Conservation (phyloP, 2,329 filamentous ascomycete genomes). For the Uncinocarpus reesii region DNA sequence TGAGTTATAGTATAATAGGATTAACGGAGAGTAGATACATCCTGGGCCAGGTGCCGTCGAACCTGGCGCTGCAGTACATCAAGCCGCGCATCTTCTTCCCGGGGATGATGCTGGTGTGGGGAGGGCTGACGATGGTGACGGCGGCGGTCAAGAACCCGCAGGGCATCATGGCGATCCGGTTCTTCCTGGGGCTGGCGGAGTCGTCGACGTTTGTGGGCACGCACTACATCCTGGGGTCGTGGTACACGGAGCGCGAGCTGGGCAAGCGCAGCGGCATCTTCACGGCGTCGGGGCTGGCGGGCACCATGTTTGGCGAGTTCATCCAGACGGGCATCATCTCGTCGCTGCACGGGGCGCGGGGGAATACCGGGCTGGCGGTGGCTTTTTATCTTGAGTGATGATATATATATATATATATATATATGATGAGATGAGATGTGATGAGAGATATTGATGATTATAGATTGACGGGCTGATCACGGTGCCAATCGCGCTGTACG, state of each 20-base stretch:
- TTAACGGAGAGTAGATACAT: conserved; percentile 26
- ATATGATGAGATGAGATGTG: too few relatives aligned
- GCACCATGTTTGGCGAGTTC: conserved; percentile 31
- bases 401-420: too few relatives aligned
- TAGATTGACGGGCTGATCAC: conserved; percentile 34
- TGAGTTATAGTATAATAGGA: neutral
- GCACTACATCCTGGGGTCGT: conserved; percentile 34
- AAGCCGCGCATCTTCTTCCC: conserved; percentile 24
- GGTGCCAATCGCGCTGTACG: conserved; percentile 36
- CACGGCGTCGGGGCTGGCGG: conserved; percentile 27
- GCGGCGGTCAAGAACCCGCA: conserved; percentile 23
- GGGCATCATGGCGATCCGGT: conserved; percentile 30
- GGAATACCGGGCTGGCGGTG: conserved; percentile 29
- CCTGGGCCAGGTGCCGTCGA: conserved; percentile 36
- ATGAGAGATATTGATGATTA: conserved; percentile 13
- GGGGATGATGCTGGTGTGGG: conserved; percentile 26
- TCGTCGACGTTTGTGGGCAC: conserved; percentile 28
- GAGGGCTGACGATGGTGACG: conserved; percentile 26
- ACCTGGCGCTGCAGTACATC: conserved; percentile 29
- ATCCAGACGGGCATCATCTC: conserved; percentile 29
- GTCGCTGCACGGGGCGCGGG: conserved; percentile 22
- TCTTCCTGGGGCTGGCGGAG: conserved; percentile 30
- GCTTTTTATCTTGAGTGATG: conserved; percentile 31
- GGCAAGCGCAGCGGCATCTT: conserved; percentile 32
- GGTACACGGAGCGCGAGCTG: conserved; percentile 36